Conservation (phyloP, 768 basidiomycete species). For the Rhodotorula diobovata region DNA sequence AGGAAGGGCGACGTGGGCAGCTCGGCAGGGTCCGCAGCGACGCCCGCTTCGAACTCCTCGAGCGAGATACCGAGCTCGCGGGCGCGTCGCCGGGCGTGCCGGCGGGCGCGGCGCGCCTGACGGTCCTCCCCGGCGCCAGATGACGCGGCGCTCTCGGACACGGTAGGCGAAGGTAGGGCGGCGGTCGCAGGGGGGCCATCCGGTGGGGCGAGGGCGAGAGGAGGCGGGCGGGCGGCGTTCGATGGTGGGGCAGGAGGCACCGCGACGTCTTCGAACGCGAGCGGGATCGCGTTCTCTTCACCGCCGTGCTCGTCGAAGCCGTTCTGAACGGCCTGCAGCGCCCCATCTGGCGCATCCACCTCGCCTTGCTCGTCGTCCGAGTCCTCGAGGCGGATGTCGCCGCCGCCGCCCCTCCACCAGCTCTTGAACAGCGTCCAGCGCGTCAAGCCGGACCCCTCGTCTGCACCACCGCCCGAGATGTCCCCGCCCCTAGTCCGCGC, state of each 20-base stretch:
- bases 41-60: conserved; percentile 20
- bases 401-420: conserved; percentile 21
- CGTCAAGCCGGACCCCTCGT: conserved; percentile 23
- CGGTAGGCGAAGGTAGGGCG: background rate
- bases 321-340: too few species aligned
- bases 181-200: background rate
- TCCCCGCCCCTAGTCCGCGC: conserved; percentile 13
- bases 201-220: background rate
- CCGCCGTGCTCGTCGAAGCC: background rate
- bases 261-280: conserved; percentile 6
- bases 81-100: background rate
- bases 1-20: background rate
- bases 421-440: conserved; percentile 28
- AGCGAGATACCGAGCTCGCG: conserved; percentile 19
- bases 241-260: background rate
- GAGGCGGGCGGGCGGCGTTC: background rate
- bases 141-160: background rate
- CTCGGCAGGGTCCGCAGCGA: background rate
- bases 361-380: conserved; percentile 12
- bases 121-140: background rate
- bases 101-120: background rate
- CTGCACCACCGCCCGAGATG: conserved; percentile 24
- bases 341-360: too few species aligned
- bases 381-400: conserved; percentile 21
- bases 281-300: background rate